These are phyloP conservation scores for Bolboschoenoplectus hybrid DNA, from an alignment of 202 grass and related monocot species.

Conservation along the genomic window DNA sequence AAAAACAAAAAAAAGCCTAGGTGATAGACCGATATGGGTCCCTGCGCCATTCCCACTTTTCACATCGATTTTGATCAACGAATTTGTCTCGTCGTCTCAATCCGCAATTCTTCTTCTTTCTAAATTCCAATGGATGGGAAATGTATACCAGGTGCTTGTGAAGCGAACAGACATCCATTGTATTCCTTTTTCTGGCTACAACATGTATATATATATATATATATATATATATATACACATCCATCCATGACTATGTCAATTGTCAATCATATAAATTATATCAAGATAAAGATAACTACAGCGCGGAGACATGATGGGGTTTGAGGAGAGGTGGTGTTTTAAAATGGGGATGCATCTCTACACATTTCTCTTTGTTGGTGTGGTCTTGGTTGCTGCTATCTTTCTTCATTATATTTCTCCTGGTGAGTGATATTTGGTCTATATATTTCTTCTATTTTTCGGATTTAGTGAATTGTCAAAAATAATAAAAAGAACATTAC, in stretches of 20 bases:
- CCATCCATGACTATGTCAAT: background rate
- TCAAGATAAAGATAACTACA: background rate
- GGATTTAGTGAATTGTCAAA: background rate
- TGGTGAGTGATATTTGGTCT: background rate
- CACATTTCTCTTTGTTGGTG: conserved; percentile 29
- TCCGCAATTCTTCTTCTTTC: background rate
- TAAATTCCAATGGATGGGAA: background rate
- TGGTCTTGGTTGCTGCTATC: conserved; percentile 16
- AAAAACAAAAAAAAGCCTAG: background rate
- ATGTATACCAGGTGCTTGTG: conserved; percentile 19
- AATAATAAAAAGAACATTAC: background rate
- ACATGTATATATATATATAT: background rate
- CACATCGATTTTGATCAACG: background rate
- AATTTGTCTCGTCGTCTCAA: background rate
- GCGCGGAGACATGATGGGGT: background rate
- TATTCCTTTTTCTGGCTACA: background rate
- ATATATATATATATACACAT: background rate
- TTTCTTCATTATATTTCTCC: conserved; percentile 30
- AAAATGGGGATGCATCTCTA: conserved; percentile 19
- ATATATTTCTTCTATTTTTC: background rate
- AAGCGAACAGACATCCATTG: conserved; percentile 9
- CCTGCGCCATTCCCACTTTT: background rate
- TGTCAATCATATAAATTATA: background rate
- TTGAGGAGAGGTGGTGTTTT: conserved; percentile 23
- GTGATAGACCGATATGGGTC: background rate